Percentiles rank a stretch among this genome's conserved stretches.
Conservation (phyloP, 164 flowering plant genomes). For the Magnolia sinica region DNA sequence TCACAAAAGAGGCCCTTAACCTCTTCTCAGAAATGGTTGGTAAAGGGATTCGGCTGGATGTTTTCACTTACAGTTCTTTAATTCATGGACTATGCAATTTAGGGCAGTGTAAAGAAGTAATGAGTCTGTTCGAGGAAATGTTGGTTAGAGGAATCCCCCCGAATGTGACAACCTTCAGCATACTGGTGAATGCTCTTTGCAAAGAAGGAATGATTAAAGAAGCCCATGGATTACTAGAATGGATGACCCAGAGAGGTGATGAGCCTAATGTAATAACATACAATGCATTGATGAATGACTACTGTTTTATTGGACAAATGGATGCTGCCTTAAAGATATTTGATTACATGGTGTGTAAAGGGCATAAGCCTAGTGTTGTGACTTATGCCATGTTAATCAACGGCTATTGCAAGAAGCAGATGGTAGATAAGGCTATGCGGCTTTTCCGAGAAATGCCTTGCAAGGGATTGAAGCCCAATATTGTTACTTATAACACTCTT, state of each 20-base stretch:
- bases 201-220: background rate
- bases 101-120: background rate
- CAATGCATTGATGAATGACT: background rate
- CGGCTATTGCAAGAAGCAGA: background rate
- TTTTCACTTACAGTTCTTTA: slow-evolving; percentile 6
- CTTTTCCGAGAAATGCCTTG: slow-evolving; percentile 3
- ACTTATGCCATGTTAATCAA: background rate
- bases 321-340: background rate
- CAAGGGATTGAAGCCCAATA: slow-evolving; percentile 30
- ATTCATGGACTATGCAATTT: background rate
- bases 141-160: background rate
- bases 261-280: background rate
- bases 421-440: background rate
- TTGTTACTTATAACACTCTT: slow-evolving; percentile 38
- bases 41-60: background rate
- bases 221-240: background rate
- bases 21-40: background rate
- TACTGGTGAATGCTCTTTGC: slow-evolving; percentile 1
- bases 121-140: background rate
- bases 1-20: background rate
- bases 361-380: background rate
- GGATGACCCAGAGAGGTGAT: background rate
- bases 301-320: background rate
- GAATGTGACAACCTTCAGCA: background rate
- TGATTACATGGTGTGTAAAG: background rate